Evolutionary conservation across 306 rosid genomes (phyloP).

Genomic region (Delonix regia): DNA sequence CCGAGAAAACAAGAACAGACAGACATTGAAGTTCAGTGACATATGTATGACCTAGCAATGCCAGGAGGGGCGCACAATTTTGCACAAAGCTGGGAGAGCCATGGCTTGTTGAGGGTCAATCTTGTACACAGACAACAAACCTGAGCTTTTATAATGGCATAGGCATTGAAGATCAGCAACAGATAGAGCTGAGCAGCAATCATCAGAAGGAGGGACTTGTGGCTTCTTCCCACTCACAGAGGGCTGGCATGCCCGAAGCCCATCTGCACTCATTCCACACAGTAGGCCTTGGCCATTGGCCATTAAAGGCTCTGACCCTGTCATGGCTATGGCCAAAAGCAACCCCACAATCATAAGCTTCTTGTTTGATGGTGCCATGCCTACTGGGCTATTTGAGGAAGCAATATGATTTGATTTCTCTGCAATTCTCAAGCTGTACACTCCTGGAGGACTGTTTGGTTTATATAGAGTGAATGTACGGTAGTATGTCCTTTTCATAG

Average conservation of each 20-base stretch:
- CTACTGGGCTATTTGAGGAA: no score
- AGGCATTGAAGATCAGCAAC: conserved; percentile 55
- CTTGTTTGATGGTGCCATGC: conserved; percentile 16
- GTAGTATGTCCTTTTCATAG: background rate
- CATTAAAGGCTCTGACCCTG: conserved; percentile 27
- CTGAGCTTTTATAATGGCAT: conserved; percentile 46
- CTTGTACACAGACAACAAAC: conserved; percentile 34
- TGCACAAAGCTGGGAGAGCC: conserved; percentile 63
- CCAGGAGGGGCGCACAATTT: conserved; percentile 29
- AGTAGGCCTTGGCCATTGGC: background rate
- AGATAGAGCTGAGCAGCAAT: conserved; percentile 55
- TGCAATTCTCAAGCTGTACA: background rate
- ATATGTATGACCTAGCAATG: conserved; percentile 33
- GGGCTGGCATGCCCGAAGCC: conserved; percentile 38
- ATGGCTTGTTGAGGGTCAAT: conserved; percentile 52
- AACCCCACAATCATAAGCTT: conserved; percentile 27
- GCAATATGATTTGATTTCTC: no score
- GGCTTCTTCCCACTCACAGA: conserved; percentile 43
- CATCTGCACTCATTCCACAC: conserved; percentile 32
- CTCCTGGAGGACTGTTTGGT: background rate
- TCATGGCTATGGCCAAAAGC: conserved; percentile 23
- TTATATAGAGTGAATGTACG: conserved; percentile 20
- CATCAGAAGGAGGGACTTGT: conserved; percentile 30
- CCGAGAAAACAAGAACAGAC: background rate
- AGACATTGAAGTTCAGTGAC: no score